These are phyloP conservation scores for Verticillium klebahnii DNA, from an alignment of 2,329 filamentous ascomycete species.

Conservation along the genomic window DNA sequence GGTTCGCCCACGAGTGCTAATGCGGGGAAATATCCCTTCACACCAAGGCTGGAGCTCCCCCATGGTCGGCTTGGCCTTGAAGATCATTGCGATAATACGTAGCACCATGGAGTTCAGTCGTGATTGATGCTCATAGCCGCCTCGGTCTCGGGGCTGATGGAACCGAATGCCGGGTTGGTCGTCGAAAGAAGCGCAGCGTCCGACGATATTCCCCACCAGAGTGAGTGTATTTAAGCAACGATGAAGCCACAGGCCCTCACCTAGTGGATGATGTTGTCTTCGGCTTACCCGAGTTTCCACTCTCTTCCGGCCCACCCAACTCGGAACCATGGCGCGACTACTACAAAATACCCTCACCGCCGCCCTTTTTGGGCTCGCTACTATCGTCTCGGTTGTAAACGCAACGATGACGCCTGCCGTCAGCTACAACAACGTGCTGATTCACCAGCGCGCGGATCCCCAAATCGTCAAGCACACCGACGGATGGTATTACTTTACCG, in stretches of 20 bases:
- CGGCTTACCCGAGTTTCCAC: not conserved
- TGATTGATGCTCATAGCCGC: not conserved
- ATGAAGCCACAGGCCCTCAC: not conserved
- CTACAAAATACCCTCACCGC: not conserved
- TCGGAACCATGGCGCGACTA: not conserved
- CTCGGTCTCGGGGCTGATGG: not conserved
- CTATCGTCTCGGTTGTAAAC: not conserved
- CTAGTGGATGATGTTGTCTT: not conserved
- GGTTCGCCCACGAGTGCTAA: too few relatives aligned
- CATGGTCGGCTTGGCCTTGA: too few relatives aligned
- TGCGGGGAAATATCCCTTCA: too few relatives aligned
- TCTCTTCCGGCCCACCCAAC: not conserved
- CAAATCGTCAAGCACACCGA: conserved; percentile 22
- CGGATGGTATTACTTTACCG: conserved; percentile 15
- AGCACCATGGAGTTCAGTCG: too few relatives aligned
- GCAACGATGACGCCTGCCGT: conserved; percentile 14
- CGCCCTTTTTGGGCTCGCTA: not conserved
- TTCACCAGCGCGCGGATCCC: conserved; percentile 22
- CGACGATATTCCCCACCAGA: not conserved
- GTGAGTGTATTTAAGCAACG: not conserved
- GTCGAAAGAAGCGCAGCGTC: not conserved
- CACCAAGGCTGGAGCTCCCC: too few relatives aligned
- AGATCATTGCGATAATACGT: too few relatives aligned
- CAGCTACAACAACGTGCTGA: conserved; percentile 22
- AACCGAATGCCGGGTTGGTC: not conserved